These are phyloP conservation scores for Thelonectria rubi DNA, from an alignment of 2,329 filamentous ascomycete species.

Conservation along the genomic window DNA sequence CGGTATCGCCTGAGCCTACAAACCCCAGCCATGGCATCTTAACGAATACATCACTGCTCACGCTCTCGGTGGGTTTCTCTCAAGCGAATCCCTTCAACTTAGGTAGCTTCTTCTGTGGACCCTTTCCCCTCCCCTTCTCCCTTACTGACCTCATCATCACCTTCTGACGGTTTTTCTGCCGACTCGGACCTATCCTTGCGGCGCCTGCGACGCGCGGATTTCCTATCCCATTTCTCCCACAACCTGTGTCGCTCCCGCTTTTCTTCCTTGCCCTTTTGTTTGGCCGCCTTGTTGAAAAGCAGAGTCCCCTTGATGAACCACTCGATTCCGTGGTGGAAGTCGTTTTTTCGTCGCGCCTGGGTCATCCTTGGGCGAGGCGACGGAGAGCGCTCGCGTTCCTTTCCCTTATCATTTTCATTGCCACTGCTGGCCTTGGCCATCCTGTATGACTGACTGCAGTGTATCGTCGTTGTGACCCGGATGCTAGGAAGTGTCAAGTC, in stretches of 20 bases:
- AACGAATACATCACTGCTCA: too few species aligned
- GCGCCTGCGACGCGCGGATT: not conserved
- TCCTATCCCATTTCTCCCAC: slow-evolving; percentile 1
- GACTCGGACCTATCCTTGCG: not conserved
- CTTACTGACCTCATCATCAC: not conserved
- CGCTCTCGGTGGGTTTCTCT: too few species aligned
- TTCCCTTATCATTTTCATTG: not conserved
- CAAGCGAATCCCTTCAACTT: too few species aligned
- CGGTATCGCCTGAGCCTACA: too few species aligned
- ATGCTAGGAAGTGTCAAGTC: not conserved
- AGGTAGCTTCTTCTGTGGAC: not conserved
- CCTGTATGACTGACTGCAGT: not conserved
- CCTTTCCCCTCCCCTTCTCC: not conserved
- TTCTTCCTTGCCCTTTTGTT: slow-evolving; percentile 3
- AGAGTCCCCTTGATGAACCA: slow-evolving; percentile 5
- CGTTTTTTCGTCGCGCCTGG: slow-evolving; percentile 15
- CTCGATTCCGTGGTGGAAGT: slow-evolving; percentile 21
- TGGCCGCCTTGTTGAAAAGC: slow-evolving; percentile 7
- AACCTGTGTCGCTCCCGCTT: slow-evolving; percentile 2
- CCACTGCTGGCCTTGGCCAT: not conserved
- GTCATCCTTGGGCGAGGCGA: slow-evolving; percentile 6
- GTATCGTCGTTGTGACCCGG: not conserved
- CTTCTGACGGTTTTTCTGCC: not conserved
- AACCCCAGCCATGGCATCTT: too few species aligned
- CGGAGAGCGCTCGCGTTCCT: not conserved